These are phyloP conservation scores for Sarocladium strictum DNA, from an alignment of 2,329 filamentous ascomycete species.

Conservation along the genomic window DNA sequence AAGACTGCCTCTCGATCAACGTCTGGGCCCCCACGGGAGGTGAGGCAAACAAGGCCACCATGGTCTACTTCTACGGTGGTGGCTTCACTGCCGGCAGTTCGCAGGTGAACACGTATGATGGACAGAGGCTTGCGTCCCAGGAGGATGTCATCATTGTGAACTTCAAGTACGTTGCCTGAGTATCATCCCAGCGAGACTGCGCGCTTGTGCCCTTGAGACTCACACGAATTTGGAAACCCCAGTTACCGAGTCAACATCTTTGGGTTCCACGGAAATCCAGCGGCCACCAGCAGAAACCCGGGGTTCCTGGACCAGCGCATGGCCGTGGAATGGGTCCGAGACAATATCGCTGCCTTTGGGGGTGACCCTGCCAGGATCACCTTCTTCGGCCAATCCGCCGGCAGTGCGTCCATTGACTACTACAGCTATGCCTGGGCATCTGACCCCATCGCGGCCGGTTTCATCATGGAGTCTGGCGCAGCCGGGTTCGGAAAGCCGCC, in stretches of 20 bases:
- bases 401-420: constrained; percentile 35
- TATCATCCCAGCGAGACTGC: no score
- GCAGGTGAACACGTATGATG: no score
- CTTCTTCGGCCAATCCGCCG: constrained; percentile 26
- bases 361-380: constrained; percentile 24
- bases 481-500: background rate
- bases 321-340: constrained; percentile 25
- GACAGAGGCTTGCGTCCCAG: no score
- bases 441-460: constrained; percentile 40
- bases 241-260: constrained; percentile 40
- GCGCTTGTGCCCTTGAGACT: no score
- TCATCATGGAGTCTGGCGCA: constrained; percentile 37
- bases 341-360: constrained; percentile 25
- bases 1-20: no score
- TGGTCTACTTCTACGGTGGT: no score
- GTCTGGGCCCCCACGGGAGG: no score
- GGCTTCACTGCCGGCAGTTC: no score
- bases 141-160: constrained; percentile 31
- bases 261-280: constrained; percentile 30
- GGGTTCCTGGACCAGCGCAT: constrained; percentile 23
- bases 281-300: constrained; percentile 14
- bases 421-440: constrained; percentile 41
- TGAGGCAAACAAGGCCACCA: no score
- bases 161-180: constrained; percentile 43
- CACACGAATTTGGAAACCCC: constrained; percentile 40